A percentile compares a stretch with the other conserved stretches of the same genome.
phyloP scores from a whole-genome alignment of 139 green algal genomes.

The Chlamydomonas asymmetrica region DNA sequence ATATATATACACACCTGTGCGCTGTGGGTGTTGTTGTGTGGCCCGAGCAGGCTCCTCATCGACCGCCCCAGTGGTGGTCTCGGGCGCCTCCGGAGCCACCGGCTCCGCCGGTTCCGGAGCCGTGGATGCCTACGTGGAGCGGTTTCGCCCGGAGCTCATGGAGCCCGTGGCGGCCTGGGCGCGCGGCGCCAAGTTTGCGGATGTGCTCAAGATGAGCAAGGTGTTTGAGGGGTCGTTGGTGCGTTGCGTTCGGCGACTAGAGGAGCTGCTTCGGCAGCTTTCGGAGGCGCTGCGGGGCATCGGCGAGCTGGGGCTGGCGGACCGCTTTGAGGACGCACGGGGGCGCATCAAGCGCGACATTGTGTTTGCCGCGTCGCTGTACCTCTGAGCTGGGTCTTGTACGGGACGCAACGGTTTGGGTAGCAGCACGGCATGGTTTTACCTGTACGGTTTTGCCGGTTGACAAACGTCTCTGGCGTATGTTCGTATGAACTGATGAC shows the following conservation, averaged over 20 bases:
- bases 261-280: slow-evolving; percentile 82
- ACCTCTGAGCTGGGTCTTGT: no score
- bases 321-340: slow-evolving; percentile 70
- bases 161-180: slow-evolving; percentile 67
- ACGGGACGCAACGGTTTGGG: no score
- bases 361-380: slow-evolving; percentile 92
- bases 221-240: slow-evolving; percentile 82
- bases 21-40: no score
- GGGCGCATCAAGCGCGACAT: slow-evolving; percentile 81
- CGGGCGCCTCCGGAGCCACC: no score
- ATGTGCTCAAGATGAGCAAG: slow-evolving; percentile 56
- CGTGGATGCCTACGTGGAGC: slow-evolving; percentile 72
- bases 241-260: slow-evolving; percentile 69
- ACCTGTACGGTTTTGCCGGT: not conserved
- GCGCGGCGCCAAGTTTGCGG: slow-evolving; percentile 61
- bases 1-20: no score
- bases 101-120: not conserved
- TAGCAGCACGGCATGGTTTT: no score
- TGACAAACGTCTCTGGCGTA: not conserved
- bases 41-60: no score
- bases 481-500: not conserved
- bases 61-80: no score
- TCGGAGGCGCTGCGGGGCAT: slow-evolving; percentile 52
- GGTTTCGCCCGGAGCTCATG: slow-evolving; percentile 77
- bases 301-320: slow-evolving; percentile 76